Conservation (phyloP, 768 basidiomycete species). For the Leccinum longicurvipes region DNA sequence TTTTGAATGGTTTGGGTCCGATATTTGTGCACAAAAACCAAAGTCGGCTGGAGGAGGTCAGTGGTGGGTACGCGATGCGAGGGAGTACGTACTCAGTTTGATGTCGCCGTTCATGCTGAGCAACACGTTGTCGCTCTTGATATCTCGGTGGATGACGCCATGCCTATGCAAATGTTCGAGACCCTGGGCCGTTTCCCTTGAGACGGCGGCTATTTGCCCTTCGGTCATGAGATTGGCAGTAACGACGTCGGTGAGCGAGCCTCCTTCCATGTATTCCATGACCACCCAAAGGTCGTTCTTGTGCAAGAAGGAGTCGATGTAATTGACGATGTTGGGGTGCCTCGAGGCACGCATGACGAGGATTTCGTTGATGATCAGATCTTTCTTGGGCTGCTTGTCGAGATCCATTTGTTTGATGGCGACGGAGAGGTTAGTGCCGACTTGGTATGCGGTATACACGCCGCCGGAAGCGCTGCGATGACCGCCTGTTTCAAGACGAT, state of each 20-base stretch:
- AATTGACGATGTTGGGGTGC: slow-evolving; percentile 99
- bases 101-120: slow-evolving; percentile 93
- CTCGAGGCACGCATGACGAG: slow-evolving; percentile 96
- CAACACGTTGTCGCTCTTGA: slow-evolving; percentile 97
- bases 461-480: slow-evolving; percentile 84
- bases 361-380: slow-evolving; percentile 99
- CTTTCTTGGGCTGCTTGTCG: slow-evolving; percentile 99
- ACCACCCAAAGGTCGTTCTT: slow-evolving; percentile 99
- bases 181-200: slow-evolving; percentile 88
- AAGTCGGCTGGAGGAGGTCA: slow-evolving; percentile 71
- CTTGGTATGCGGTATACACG: slow-evolving; percentile 97
- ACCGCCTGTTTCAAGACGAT: slow-evolving; percentile 3
- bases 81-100: slow-evolving; percentile 82
- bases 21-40: slow-evolving; percentile 98
- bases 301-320: slow-evolving; percentile 96
- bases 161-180: slow-evolving; percentile 93
- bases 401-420: slow-evolving; percentile 99
- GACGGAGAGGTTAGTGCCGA: slow-evolving; percentile 89
- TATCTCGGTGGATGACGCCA: slow-evolving; percentile 97
- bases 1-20: slow-evolving; percentile 84
- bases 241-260: slow-evolving; percentile 90
- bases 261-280: slow-evolving; percentile 99
- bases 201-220: slow-evolving; percentile 97
- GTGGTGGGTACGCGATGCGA: not conserved
- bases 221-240: slow-evolving; percentile 92